Base-by-base conservation (phyloP, 2,329 filamentous ascomycete species). In the Emydomyces testavorans region DNA sequence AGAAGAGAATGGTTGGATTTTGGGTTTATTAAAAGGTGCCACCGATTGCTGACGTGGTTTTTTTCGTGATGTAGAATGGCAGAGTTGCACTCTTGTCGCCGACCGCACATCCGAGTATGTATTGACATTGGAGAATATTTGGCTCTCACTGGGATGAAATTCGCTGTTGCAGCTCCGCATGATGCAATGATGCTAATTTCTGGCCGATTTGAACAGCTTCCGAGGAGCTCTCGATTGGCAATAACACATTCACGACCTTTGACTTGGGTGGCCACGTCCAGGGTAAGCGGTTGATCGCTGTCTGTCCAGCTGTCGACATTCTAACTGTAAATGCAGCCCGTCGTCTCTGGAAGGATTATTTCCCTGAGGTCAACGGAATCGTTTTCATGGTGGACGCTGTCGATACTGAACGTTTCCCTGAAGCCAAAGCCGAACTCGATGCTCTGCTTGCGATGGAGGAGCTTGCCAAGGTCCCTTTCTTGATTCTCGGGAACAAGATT, bases 401-500 rank as follows among this genome's bases (percentile, higher is more conserved):
- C 73, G 92, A 98, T 70, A 83, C 87, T 70, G 90, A 96, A 73
- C 87, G 92, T 58, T 85, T 98, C 67, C 67, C 77, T 60, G 92
- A 98, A 74, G 85, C 88, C 63, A 96, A 96, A 75, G 90, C 85
- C 60, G 92, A 98, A 74, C 84, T 98, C 54, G 92, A 98, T 64
- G 88, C 85, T 46, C 83, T 96, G 45, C 78, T 98, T 57, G 81
- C 85, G 53, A 95, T 98, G 90, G 92, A 98, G 72, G 90, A 96
- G 65, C 79, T 98, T 32, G 74, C 80, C 65, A 95, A 94, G 76
- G 92, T 94, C 6, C 92, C 92, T 47, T 96, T 96, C 68, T 79
- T 96, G 53, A 80, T 98, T 59, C 79, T 98, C 54, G 92, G 92
- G 60, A 98, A 98, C 80, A 98, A 98, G 80, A 98, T 98, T 68